Percentiles rank a stretch among this genome's conserved stretches.
Conservation (phyloP, 202 grass and related monocot genomes). For the Carex sylvatica region DNA sequence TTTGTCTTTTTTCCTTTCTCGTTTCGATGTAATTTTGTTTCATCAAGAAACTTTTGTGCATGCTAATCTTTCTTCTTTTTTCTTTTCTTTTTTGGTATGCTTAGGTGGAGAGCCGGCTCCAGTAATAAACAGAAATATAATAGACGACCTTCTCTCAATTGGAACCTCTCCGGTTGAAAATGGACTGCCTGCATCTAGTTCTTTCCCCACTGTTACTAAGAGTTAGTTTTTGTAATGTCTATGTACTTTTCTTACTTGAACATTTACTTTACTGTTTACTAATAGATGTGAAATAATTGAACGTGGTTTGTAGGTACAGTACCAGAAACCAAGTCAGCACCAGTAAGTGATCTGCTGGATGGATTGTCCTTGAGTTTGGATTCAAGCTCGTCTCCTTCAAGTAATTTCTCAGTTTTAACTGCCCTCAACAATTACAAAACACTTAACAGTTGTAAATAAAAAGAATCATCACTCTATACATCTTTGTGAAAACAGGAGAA, state of each 20-base stretch:
- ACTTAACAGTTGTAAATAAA: constrained; percentile 25
- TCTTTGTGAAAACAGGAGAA: constrained; percentile 34
- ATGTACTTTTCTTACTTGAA: constrained; percentile 21
- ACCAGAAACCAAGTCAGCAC: constrained; percentile 53
- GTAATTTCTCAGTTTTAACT: constrained; percentile 34
- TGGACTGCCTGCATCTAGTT: constrained; percentile 38
- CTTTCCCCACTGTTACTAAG: constrained; percentile 43
- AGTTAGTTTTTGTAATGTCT: constrained; percentile 36
- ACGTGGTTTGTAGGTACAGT: constrained; percentile 27
- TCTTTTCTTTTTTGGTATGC: constrained; percentile 35
- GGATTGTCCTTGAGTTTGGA: constrained; percentile 73
- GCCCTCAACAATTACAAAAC: neutral
- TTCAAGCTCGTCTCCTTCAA: constrained; percentile 50
- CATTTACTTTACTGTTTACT: constrained; percentile 26
- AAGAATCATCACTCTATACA: neutral
- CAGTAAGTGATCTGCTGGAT: constrained; percentile 78
- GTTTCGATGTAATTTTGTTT: constrained; percentile 20
- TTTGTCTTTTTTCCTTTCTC: constrained; percentile 1
- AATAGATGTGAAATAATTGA: constrained; percentile 23
- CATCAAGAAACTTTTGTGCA: neutral
- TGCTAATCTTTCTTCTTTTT: constrained; percentile 29
- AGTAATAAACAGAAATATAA: constrained; percentile 61
- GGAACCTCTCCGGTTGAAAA: constrained; percentile 75
- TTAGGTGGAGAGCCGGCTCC: constrained; percentile 44
- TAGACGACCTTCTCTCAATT: constrained; percentile 92